Base-by-base conservation (phyloP, 306 rosid species). In the Urtica urens region DNA sequence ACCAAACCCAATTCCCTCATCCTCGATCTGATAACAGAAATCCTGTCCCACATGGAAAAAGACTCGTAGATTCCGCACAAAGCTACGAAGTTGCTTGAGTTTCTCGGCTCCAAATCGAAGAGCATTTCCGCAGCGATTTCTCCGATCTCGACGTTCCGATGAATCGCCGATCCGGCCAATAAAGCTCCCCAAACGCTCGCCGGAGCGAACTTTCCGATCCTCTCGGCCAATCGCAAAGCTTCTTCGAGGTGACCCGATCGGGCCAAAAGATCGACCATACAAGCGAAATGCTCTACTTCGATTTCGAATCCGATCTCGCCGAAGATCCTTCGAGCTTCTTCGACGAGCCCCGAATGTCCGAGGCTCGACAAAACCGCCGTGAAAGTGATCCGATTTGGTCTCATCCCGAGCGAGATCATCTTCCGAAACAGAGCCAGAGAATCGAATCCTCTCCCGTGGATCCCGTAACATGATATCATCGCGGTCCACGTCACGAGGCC, bases 101-200 rank as follows among this genome's bases (percentile, higher is more conserved):
- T 84, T 43, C 31, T 53, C 17, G 86, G 86, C 57, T 84, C 94
- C 62, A 84, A 63, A n/a, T 56, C 53, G 52, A 77, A 75, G 22
- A 84, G 86, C 38, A 11, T 70, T 39, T 31, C 26, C 17, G 94
- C 92, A 27, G 86, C 83, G 51, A 74, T 59, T 58, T 80, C 83
- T 75, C 92, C 94, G 51, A 84, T 63, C 55, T 72, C 75, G 35
- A 70, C 78, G 71, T 80, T 80, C 42, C 52, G 67, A 59, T 84
- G 81, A 83, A 69, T 60, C 34, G 72, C 29, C 59, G 83, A 84
- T 26, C 83, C 86, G 37, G 79, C 76, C 20, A 84, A 92, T 58
- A 84, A 65, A 35, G 94, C 86, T 18, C 92, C 94, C 92, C 94
- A 84, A 59, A 77, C 62, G 58, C 83, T 80, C 54, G 72, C 71